These are phyloP conservation scores for Penicillium olsonii DNA, from an alignment of 2,329 filamentous ascomycete genomes.

Conservation along the genomic window DNA sequence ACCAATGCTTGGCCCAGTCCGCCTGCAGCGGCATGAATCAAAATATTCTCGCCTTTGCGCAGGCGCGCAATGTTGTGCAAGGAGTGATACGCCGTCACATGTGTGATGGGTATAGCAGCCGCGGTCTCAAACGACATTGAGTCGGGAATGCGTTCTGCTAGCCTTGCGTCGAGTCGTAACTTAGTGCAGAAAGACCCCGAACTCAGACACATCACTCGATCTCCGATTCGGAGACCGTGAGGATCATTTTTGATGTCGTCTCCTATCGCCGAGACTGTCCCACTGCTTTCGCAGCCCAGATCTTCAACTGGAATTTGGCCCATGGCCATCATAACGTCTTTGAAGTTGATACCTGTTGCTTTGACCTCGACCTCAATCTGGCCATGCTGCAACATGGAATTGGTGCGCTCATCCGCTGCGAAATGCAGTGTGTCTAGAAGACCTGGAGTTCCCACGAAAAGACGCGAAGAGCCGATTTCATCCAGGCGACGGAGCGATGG, in stretches of 20 bases:
- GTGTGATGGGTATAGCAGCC: background rate
- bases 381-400: background rate
- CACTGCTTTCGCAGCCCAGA: background rate
- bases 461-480: background rate
- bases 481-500: background rate
- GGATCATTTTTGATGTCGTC: background rate
- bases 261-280: background rate
- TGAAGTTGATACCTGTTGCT: background rate
- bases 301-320: background rate
- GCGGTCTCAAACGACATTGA: background rate
- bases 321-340: background rate
- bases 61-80: background rate
- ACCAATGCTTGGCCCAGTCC: background rate
- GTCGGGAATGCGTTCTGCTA: background rate
- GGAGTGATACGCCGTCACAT: background rate
- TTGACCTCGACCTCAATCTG: background rate
- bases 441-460: background rate
- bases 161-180: background rate
- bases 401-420: background rate
- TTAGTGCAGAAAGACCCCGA: background rate
- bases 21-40: background rate
- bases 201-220: background rate
- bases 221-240: background rate
- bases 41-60: constrained; percentile 1
- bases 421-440: background rate